Conservation (phyloP, 202 grass and related monocot species). For the Brachypodium distachyon region DNA sequence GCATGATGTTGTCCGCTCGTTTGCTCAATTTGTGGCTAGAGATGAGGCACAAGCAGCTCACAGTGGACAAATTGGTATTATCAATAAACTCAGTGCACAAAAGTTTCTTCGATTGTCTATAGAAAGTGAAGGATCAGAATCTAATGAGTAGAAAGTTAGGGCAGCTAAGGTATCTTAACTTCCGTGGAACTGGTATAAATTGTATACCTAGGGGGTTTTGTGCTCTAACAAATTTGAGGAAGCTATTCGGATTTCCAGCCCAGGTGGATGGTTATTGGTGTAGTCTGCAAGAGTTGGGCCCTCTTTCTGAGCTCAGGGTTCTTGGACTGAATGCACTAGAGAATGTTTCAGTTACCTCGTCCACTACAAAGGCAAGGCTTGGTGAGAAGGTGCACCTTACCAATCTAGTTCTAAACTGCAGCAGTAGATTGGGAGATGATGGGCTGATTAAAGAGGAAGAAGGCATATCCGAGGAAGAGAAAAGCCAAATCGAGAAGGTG, state of each 20-base stretch:
- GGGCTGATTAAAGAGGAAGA: not conserved
- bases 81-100: not conserved
- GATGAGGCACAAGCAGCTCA: conserved; percentile 11
- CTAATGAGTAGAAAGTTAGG: not conserved
- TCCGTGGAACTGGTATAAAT: not conserved
- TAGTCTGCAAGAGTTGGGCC: not conserved
- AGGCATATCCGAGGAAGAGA: not conserved
- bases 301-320: not conserved
- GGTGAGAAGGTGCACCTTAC: not conserved
- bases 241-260: not conserved
- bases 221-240: not conserved
- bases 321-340: not conserved
- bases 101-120: not conserved
- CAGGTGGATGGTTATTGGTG: not conserved
- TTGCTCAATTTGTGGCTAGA: conserved; percentile 3
- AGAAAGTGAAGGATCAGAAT: not conserved
- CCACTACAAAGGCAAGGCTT: not conserved
- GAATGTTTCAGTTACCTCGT: not conserved
- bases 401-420: not conserved
- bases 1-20: conserved; percentile 43
- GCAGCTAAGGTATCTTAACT: not conserved
- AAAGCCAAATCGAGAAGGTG: not conserved
- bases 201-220: not conserved
- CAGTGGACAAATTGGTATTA: not conserved
- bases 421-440: not conserved